phyloP scores from a whole-genome alignment of 176 grass and related monocot species.

The Ensete glaucum region DNA sequence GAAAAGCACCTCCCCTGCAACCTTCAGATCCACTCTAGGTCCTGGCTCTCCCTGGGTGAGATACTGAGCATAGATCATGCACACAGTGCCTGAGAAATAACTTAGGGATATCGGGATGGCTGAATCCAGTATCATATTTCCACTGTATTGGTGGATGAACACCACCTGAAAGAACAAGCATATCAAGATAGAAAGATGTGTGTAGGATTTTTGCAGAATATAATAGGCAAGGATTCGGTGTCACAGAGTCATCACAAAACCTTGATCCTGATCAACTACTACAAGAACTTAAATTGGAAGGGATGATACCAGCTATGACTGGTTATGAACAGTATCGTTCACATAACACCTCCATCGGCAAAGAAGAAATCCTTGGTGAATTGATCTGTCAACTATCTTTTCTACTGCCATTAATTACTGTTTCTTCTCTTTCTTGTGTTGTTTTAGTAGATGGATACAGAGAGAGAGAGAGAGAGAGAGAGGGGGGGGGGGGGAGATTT shows the following conservation, averaged over 20 bases:
- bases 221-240: too few species aligned
- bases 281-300: too few species aligned
- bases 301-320: too few species aligned
- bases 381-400: not conserved
- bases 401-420: too few species aligned
- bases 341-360: too few species aligned
- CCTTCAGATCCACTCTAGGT: constrained; percentile 33
- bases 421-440: too few species aligned
- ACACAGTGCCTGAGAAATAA: constrained; percentile 36
- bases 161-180: constrained; percentile 24
- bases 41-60: constrained; percentile 23
- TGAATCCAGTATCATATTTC: constrained; percentile 32
- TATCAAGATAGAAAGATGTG: not conserved
- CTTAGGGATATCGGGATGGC: constrained; percentile 30
- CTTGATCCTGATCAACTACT: too few species aligned
- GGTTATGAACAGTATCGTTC: too few species aligned
- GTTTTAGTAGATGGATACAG: not conserved
- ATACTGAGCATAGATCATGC: constrained; percentile 48
- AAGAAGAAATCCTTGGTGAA: too few species aligned
- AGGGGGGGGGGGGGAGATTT: not conserved
- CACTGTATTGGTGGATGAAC: constrained; percentile 54
- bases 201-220: not conserved
- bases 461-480: not conserved
- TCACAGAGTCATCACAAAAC: too few species aligned
- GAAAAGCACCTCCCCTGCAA: constrained; percentile 29